Base-by-base conservation (phyloP, 768 basidiomycete genomes). In the Cystofilobasidium bisporidii region DNA sequence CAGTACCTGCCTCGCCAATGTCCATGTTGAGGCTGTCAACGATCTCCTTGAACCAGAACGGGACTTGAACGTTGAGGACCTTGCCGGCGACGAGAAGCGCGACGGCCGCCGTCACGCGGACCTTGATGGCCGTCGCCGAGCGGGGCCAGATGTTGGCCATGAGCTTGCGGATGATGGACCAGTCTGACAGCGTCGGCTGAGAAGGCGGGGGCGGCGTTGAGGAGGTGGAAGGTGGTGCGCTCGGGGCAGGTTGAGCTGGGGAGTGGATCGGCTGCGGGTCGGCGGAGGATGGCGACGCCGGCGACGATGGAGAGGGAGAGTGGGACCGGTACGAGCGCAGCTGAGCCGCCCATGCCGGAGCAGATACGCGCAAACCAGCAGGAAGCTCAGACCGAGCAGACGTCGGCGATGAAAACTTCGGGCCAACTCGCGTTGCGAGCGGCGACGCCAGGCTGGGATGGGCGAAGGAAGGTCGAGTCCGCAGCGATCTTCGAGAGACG, bases 11-110 rank as follows among this genome's bases (percentile, higher is more conserved):
- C 17, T 85, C 78, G 17, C 86, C 83, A 40, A 96, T 81, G 32
- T 88, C 85, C 38, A 98, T 80, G 73, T 97, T 96, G 70, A 99
- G 80, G 1, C 88, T 77, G 75, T 99, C 94, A 62, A 99, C 85
- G 50, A 99, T 83, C 32, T 82, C 77, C 78, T 97, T 98, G 83
- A 99, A 99, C 69, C 98, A 79, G 71, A 90, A 83, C 0, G 96
- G 96, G n/a, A 99, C 93, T 81, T 98, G 94, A 0, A 99, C 96
- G 75, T 97, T 99, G 65, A 97, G 79, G 53, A 96, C 78, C 83
- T 99, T 99, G 61, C 90, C 91, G 20, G 82, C 79, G 55, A 97
- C 81, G 53, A 97, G 80, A 70, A 98, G 77, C 0, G 79, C 83
- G 61, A 99, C 83, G 0, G 94, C 96, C 2, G 89, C 77, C 0